Conservation (phyloP, 225 moss, liverwort and hornwort genomes). For the Lunularia cruciata region DNA sequence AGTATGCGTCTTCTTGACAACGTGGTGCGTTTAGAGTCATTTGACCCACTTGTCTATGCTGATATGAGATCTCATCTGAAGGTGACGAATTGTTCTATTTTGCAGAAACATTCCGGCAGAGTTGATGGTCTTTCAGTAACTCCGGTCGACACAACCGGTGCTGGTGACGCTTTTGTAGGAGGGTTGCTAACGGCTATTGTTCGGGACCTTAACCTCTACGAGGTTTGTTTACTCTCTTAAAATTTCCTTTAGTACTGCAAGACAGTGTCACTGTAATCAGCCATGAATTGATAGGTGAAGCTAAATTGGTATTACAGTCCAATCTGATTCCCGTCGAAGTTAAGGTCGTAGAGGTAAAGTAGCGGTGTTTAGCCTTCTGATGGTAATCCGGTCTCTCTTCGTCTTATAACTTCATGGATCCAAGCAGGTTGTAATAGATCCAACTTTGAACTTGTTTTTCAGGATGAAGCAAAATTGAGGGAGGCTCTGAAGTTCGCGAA, state of each 20-base stretch:
- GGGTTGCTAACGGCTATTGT: constrained; percentile 42
- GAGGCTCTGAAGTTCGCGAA: constrained; percentile 66
- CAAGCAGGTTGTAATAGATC: background rate
- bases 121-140: constrained; percentile 39
- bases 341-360: background rate
- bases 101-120: constrained; percentile 38
- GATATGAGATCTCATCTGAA: too few relatives aligned
- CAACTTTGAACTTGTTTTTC: too few relatives aligned
- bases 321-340: background rate
- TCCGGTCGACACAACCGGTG: constrained; percentile 49
- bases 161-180: constrained; percentile 51
- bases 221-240: constrained; percentile 23
- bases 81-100: background rate
- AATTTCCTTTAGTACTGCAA: background rate
- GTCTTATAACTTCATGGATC: too few relatives aligned
- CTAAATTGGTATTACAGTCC: too few relatives aligned
- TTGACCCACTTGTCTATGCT: too few relatives aligned
- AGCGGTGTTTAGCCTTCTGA: too few relatives aligned
- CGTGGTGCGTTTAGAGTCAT: too few relatives aligned
- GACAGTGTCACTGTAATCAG: too few relatives aligned
- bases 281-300: too few relatives aligned
- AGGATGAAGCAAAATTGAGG: constrained; percentile 45
- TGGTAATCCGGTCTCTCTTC: background rate
- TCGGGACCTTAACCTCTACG: constrained; percentile 34
- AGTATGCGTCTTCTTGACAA: too few relatives aligned